These are phyloP conservation scores for Fragilaria crotonensis DNA, from an alignment of 108 stramenopile genomes.

Conservation along the genomic window DNA sequence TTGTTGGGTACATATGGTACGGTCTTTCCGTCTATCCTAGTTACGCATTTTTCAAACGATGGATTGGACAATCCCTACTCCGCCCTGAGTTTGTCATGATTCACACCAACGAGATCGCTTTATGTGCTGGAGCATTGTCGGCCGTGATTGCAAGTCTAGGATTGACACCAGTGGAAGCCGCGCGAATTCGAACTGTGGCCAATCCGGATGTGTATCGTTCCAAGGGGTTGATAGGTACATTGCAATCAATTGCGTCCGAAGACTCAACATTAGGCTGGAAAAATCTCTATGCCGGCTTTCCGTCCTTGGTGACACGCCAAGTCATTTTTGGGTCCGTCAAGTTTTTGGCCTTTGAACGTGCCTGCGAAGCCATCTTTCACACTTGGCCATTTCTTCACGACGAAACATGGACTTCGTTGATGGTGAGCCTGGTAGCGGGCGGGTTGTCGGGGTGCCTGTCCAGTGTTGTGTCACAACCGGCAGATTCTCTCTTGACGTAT, in stretches of 20 bases:
- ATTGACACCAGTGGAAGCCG: constrained; percentile 78
- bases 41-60: constrained; percentile 87
- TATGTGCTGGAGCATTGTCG: constrained; percentile 84
- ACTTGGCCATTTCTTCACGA: constrained; percentile 52
- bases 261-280: constrained; percentile 45
- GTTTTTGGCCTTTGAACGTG: constrained; percentile 88
- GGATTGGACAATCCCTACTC: constrained; percentile 32
- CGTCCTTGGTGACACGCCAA: constrained; percentile 86
- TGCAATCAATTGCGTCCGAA: constrained; percentile 59
- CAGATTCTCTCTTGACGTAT: constrained; percentile 76
- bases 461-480: constrained; percentile 87
- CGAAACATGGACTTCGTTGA: constrained; percentile 55
- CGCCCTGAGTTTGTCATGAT: constrained; percentile 43
- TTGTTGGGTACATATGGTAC: constrained; percentile 91
- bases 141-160: constrained; percentile 85
- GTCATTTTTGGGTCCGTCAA: constrained; percentile 93
- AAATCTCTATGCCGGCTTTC: constrained; percentile 80
- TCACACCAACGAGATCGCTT: constrained; percentile 67
- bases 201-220: constrained; percentile 63
- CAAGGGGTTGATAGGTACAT: constrained; percentile 57
- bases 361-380: constrained; percentile 62
- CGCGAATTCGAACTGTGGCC: constrained; percentile 84
- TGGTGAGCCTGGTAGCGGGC: constrained; percentile 81
- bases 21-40: constrained; percentile 89
- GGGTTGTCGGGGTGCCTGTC: constrained; percentile 78